These are phyloP conservation scores for Pinus albicaulis DNA, from an alignment of 75 land plant species.

Conservation along the genomic window DNA sequence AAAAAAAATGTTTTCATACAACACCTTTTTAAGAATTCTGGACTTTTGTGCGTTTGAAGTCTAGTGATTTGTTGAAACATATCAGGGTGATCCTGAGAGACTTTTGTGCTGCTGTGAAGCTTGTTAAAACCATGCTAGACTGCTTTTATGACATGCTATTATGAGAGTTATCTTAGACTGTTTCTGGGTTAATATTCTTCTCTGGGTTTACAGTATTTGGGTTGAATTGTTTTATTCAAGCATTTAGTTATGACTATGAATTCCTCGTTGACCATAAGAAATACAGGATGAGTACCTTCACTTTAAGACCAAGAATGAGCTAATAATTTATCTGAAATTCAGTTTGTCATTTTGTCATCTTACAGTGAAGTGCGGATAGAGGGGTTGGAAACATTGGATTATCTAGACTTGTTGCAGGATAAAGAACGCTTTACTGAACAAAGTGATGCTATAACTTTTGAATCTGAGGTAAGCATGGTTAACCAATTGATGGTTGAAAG, in stretches of 20 bases:
- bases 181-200: not conserved
- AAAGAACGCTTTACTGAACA: slow-evolving; percentile 29
- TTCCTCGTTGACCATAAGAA: not conserved
- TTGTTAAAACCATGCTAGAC: not conserved
- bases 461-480: slow-evolving; percentile 24
- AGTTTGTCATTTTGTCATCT: slow-evolving; percentile 1
- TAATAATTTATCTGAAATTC: not conserved
- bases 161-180: not conserved
- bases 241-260: slow-evolving; percentile 1
- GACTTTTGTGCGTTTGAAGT: not conserved
- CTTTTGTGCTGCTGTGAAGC: not conserved
- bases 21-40: not conserved
- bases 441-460: slow-evolving; percentile 33
- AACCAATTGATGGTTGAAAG: not conserved
- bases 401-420: slow-evolving; percentile 18
- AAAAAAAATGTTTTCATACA: not conserved
- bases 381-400: slow-evolving; percentile 32
- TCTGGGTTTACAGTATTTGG: not conserved
- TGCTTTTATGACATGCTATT: not conserved
- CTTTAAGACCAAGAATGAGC: not conserved
- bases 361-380: slow-evolving; percentile 34
- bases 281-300: not conserved
- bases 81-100: not conserved
- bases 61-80: not conserved
- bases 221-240: not conserved